Conservation (phyloP, 2,329 filamentous ascomycete species). For the Botrytis porri region DNA sequence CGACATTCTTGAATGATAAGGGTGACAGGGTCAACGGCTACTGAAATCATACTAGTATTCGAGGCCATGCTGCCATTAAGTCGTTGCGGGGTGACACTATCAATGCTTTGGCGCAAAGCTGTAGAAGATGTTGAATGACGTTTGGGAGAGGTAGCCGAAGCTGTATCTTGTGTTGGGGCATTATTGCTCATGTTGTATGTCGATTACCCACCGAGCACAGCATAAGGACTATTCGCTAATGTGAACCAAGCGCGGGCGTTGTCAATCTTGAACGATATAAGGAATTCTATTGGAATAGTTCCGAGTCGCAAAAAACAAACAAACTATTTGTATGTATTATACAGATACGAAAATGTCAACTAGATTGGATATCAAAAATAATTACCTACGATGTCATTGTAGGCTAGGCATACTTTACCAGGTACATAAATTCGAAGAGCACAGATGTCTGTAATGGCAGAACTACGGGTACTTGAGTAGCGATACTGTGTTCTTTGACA, state of each 20-base stretch:
- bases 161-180: conserved; percentile 27
- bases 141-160: conserved; percentile 24
- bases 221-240: conserved; percentile 13
- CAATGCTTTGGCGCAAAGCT: conserved; percentile 17
- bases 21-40: conserved; percentile 86
- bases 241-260: not conserved
- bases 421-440: conserved; percentile 9
- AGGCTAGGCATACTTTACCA: not conserved
- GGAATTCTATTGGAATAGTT: not conserved
- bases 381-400: not conserved
- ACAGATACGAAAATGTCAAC: not conserved
- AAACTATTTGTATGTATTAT: not conserved
- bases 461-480: conserved; percentile 12
- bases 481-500: conserved; percentile 19
- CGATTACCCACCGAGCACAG: conserved; percentile 22
- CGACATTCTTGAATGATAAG: conserved; percentile 98
- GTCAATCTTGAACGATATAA: not conserved
- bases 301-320: not conserved
- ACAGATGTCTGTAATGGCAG: conserved; percentile 13
- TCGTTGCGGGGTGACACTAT: conserved; percentile 17
- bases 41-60: conserved; percentile 52
- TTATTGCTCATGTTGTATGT: conserved; percentile 35
- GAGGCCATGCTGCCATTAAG: conserved; percentile 29
- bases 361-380: not conserved
- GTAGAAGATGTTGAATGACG: conserved; percentile 21